Conservation (phyloP, 805 yeast genomes). For the Wickerhamomyces pijperi region DNA sequence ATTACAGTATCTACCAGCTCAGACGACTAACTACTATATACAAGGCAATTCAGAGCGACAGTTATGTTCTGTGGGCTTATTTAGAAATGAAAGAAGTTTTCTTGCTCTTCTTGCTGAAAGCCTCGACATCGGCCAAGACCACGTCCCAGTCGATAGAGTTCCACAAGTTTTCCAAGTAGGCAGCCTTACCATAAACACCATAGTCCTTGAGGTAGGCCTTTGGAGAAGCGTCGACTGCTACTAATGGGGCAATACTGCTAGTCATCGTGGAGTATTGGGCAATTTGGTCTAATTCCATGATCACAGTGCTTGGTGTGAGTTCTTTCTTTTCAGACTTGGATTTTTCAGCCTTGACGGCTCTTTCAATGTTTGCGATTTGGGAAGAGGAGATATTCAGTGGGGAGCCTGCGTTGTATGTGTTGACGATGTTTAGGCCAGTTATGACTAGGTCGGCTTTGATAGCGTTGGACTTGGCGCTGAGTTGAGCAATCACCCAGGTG, state of each 20-base stretch:
- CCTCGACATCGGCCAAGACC: slow-evolving; percentile 18
- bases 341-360: slow-evolving; percentile 1
- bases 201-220: slow-evolving; percentile 62
- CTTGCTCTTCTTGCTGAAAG: not conserved
- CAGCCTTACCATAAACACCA: slow-evolving; percentile 64
- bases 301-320: slow-evolving; percentile 2
- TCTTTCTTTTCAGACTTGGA: slow-evolving; percentile 7
- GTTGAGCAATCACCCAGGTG: slow-evolving; percentile 74
- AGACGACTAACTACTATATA: no score
- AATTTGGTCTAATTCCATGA: slow-evolving; percentile 17
- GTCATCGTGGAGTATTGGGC: slow-evolving; percentile 10
- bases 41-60: no score
- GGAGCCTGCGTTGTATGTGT: slow-evolving; percentile 85
- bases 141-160: slow-evolving; percentile 63
- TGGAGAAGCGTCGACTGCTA: slow-evolving; percentile 66
- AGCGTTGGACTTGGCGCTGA: slow-evolving; percentile 4
- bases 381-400: slow-evolving; percentile 55
- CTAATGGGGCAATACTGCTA: slow-evolving; percentile 38
- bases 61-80: no score
- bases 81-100: not conserved
- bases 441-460: slow-evolving; percentile 19
- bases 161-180: slow-evolving; percentile 57
- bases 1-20: no score
- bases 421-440: slow-evolving; percentile 46
- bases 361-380: slow-evolving; percentile 21